Base-by-base conservation (phyloP, 345 rosid genomes). In the Linum trigynum region DNA sequence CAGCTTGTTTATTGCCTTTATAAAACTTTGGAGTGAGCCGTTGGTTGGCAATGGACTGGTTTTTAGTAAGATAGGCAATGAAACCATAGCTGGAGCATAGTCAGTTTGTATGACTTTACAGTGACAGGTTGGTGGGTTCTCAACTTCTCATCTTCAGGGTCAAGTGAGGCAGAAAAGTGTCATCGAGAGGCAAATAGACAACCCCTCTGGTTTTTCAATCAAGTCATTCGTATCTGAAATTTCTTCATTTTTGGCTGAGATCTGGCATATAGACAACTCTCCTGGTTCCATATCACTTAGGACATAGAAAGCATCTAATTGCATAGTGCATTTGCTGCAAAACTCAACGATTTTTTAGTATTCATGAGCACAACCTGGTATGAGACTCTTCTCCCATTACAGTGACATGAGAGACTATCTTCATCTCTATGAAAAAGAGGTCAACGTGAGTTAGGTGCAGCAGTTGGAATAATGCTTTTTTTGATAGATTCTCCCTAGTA, bases 111-210 rank as follows among this genome's bases (percentile, higher is more conserved):
- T 3, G 2, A 12, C 14, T 48, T 12, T 48, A 48, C 53, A 48
- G 2, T 9, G 14, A 48, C 11, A 9, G 11, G 8, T 5, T 48
- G 9, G 15, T 9, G 32, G 12, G 51, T 48, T 23, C 8, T 9
- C 8, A 8, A 3, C 40, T 39, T 15, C 72, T 9, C 8, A 8
- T 10, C 40, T 39, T 15, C 72, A 90, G 97, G 92, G 86, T 56
- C 85, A 73, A 17, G 97, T 90, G 71, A 84, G 71, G 82, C 95
- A 90, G 83, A 23, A 90, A 86, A 68, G 69, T 88, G 59, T 90
- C 97, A 71, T 84, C 89, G 8, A 82, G 86, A 75, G 97, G 97
- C 65, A 90, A 88, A 75, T 90, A 90, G n/a, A n/a, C n/a, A n/a
- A n/a, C n/a, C n/a, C n/a, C n/a, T n/a, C n/a, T n/a, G n/a, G n/a